phyloP scores from a whole-genome alignment of 2,329 filamentous ascomycete genomes.

The Aspergillus aculeatinus region DNA sequence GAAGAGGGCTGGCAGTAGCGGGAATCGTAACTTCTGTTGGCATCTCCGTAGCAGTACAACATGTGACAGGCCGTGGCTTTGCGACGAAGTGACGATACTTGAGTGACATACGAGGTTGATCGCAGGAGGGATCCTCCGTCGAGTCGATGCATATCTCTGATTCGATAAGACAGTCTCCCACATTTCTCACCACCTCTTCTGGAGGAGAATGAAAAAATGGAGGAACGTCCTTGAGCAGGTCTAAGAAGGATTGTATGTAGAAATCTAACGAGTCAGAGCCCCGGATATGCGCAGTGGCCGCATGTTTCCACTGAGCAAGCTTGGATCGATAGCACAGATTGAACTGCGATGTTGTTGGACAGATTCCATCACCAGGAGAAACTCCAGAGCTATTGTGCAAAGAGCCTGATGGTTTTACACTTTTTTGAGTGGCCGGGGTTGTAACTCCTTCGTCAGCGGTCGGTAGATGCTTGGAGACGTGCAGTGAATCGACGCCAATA shows the following conservation, averaged over 20 bases:
- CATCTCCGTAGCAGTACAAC: neutral
- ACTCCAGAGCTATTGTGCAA: neutral
- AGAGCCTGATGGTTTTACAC: neutral
- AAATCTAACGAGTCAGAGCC: neutral
- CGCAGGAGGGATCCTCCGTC: constrained; percentile 2
- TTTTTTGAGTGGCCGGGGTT: neutral
- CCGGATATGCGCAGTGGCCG: neutral
- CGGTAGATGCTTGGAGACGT: neutral
- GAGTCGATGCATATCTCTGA: neutral
- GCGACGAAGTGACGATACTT: constrained; percentile 7
- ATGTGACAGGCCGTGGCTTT: neutral
- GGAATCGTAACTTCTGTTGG: neutral
- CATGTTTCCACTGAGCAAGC: constrained; percentile 7
- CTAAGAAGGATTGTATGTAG: constrained; percentile 11
- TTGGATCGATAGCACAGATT: constrained; percentile 10
- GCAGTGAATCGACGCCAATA: neutral
- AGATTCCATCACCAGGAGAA: constrained; percentile 12
- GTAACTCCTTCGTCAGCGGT: neutral
- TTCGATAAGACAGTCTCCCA: neutral
- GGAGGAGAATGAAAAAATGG: constrained; percentile 1
- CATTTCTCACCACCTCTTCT: neutral
- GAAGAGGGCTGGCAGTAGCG: neutral
- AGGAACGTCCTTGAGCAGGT: constrained; percentile 16
- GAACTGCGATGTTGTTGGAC: constrained; percentile 8
- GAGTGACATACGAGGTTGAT: constrained; percentile 2